phyloP scores from a whole-genome alignment of 2,329 filamentous ascomycete species.

The Hypoxylon sp. region DNA sequence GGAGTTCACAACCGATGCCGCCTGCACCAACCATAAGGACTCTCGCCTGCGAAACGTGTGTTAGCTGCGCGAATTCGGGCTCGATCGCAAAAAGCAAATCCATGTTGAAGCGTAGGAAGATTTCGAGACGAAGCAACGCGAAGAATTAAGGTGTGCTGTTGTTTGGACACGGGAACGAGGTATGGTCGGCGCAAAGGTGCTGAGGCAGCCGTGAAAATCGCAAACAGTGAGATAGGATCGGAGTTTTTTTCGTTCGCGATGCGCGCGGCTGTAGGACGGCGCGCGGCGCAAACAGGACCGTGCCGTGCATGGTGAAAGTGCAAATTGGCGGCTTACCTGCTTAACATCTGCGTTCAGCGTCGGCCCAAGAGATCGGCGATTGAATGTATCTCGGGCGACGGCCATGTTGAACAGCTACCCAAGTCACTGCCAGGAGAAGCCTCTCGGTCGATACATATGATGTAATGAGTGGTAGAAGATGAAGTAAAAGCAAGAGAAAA shows the following conservation, averaged over 20 bases:
- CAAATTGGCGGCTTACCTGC: conserved; percentile 66
- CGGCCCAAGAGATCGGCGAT: conserved; percentile 76
- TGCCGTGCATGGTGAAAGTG: conserved; percentile 24
- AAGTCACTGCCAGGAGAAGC: conserved; percentile 43
- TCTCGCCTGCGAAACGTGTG: conserved; percentile 72
- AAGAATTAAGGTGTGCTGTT: not conserved
- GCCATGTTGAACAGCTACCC: conserved; percentile 50
- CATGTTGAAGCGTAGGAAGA: conserved; percentile 37
- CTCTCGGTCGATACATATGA: conserved; percentile 49
- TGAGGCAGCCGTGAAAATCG: conserved; percentile 19
- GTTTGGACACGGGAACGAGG: conserved; percentile 9
- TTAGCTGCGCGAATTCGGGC: conserved; percentile 53
- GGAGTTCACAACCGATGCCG: conserved; percentile 95
- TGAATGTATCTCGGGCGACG: conserved; percentile 66
- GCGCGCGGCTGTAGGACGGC: conserved; percentile 26
- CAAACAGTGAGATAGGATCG: conserved; percentile 19
- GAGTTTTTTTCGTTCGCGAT: conserved; percentile 19
- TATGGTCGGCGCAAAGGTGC: conserved; percentile 30
- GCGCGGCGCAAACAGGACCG: conserved; percentile 38
- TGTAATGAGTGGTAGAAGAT: conserved; percentile 21
- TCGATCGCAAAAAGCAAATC: conserved; percentile 18
- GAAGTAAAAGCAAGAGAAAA: conserved; percentile 16
- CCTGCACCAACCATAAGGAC: conserved; percentile 96
- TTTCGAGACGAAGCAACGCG: conserved; percentile 1
- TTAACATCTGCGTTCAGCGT: conserved; percentile 76